A percentile compares a stretch with the other conserved stretches of the same genome.
These are phyloP conservation scores for Boehmeria nivea DNA, from an alignment of 306 rosid genomes.

Conservation along the genomic window DNA sequence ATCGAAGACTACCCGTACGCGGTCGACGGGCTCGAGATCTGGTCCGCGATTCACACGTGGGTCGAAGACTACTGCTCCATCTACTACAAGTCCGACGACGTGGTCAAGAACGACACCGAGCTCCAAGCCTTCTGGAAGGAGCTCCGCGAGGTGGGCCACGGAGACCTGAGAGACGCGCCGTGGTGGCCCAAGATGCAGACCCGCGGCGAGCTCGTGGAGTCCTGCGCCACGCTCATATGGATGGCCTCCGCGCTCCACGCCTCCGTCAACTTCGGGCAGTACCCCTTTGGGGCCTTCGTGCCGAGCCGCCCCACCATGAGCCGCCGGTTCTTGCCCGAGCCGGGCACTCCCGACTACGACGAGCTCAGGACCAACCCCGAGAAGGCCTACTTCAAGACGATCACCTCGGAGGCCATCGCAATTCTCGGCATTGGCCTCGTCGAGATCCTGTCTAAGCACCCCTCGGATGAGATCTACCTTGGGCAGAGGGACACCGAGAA, in stretches of 20 bases:
- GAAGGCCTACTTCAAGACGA: background rate
- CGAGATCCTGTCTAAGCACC: constrained; percentile 35
- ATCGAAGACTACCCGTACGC: constrained; percentile 7
- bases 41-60: constrained; percentile 2
- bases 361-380: constrained; percentile 4
- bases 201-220: background rate
- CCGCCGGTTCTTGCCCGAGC: constrained; percentile 3
- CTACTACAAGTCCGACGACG: background rate
- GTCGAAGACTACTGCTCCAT: background rate
- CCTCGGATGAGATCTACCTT: constrained; percentile 42
- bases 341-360: background rate
- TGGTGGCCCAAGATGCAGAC: constrained; percentile 8
- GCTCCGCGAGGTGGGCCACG: constrained; percentile 6
- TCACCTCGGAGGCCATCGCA: background rate
- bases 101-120: background rate
- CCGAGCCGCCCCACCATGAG: constrained; percentile 6
- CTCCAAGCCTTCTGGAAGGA: constrained; percentile 12
- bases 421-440: background rate
- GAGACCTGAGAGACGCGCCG: background rate
- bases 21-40: constrained; percentile 6
- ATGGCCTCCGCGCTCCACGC: constrained; percentile 7
- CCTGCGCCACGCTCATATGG: background rate
- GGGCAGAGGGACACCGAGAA: constrained; percentile 39
- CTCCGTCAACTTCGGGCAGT: constrained; percentile 6
- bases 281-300: background rate